Evolutionary conservation across 2,329 filamentous ascomycete species (phyloP).

Genomic region (Colletotrichum theobromicola): DNA sequence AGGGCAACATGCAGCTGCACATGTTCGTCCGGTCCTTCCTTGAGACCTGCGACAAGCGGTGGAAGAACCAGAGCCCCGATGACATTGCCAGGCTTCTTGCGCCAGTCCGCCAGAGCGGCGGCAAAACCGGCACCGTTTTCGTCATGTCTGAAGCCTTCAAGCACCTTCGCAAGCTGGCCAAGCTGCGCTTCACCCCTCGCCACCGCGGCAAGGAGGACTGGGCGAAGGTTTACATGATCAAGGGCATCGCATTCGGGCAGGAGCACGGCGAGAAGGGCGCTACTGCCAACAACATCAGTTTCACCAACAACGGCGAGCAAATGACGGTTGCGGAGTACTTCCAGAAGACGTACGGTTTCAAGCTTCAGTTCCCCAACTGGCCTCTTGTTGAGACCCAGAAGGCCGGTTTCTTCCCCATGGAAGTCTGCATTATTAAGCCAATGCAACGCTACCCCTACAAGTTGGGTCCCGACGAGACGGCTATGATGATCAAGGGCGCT

Average conservation of each 20-base stretch:
- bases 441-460: slow-evolving; percentile 70
- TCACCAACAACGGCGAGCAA: slow-evolving; percentile 47
- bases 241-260: slow-evolving; percentile 53
- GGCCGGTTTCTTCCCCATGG: slow-evolving; percentile 64
- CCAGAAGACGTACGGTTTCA: slow-evolving; percentile 55
- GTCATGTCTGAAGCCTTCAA: slow-evolving; percentile 58
- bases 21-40: slow-evolving; percentile 29
- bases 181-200: slow-evolving; percentile 60
- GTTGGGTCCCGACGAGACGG: slow-evolving; percentile 68
- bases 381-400: slow-evolving; percentile 65
- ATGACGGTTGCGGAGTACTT: slow-evolving; percentile 62
- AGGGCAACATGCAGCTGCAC: slow-evolving; percentile 39
- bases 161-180: slow-evolving; percentile 57
- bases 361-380: slow-evolving; percentile 50
- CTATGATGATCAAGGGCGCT: slow-evolving; percentile 91
- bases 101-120: slow-evolving; percentile 34
- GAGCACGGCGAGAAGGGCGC: slow-evolving; percentile 50
- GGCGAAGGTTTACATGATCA: slow-evolving; percentile 56
- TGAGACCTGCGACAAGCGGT: slow-evolving; percentile 35
- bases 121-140: slow-evolving; percentile 25
- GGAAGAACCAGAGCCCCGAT: slow-evolving; percentile 26
- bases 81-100: slow-evolving; percentile 34
- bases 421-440: slow-evolving; percentile 56
- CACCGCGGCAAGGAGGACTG: slow-evolving; percentile 55
- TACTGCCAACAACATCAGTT: slow-evolving; percentile 56